Base-by-base conservation (phyloP, 2,329 filamentous ascomycete genomes). In the Paecilomyces variotii region DNA sequence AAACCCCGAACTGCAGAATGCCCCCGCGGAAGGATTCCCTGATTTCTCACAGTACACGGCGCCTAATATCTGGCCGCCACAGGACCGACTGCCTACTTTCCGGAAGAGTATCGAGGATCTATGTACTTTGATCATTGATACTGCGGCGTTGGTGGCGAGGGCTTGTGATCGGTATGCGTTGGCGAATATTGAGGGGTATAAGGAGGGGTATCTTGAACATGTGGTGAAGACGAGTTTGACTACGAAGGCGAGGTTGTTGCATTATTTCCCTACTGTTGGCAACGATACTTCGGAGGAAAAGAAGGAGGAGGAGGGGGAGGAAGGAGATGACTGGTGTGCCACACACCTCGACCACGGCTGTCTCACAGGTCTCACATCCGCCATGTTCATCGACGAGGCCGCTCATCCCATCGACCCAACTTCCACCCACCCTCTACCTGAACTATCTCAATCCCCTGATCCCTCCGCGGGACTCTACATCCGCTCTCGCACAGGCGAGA, bases 291-390 rank as follows among this genome's bases (percentile, higher is more conserved):
- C 32, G 34, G 55, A 62, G 1, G 58, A 57, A 2, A 49, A 49
- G 3, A 14, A 7, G 3, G 54, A 30, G 0, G 61, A 76, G n/a
- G 84, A 89, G 59, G n/a, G n/a, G n/a, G 89, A 93, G 70, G 88
- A 92, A 72, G 87, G 91, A 61, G 92, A 97, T 73, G 90, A 95
- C 76, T 99, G 94, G 94, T 99, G 93, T 73, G 90, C 91, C 7
- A 80, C 77, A 2, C 78, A 80, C 61, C 59, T 94, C 58, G 93
- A 97, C 73, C 91, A 97, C 68, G 91, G 94, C 51, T 97, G 93
- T 71, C 81, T 99, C 32, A 99, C 94, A 0, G 93, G 92, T 12
- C 81, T 99, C 34, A 99, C 94, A 0, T 93, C 89, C 2, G 92
- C 93, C 65, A 96, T 97, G 91, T 97, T 96, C 73, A 82, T 97